A percentile compares a stretch with the other conserved stretches of the same genome.
Evolutionary conservation across 805 yeast genomes (phyloP).

Genomic region (Myxozyma mucilagina): DNA sequence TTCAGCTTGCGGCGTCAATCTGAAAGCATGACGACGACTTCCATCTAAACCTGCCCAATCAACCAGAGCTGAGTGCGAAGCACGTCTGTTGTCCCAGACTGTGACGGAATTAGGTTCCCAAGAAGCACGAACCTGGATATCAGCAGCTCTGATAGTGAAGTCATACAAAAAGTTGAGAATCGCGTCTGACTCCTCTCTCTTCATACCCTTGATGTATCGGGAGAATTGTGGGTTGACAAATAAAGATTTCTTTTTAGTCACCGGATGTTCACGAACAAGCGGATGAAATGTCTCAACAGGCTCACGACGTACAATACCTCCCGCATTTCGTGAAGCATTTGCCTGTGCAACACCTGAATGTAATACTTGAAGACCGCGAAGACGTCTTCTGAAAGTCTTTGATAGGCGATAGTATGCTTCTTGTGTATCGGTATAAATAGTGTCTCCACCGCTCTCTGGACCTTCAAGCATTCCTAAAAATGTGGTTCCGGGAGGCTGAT

Average conservation of each 20-base stretch:
- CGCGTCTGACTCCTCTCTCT: constrained; percentile 66
- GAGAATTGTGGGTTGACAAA: constrained; percentile 50
- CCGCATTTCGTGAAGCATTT: constrained; percentile 51
- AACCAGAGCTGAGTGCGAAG: constrained; percentile 64
- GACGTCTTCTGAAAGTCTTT: constrained; percentile 49
- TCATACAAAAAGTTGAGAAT: constrained; percentile 57
- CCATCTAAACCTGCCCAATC: constrained; percentile 54
- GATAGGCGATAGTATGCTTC: constrained; percentile 57
- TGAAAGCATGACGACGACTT: constrained; percentile 66
- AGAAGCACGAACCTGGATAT: constrained; percentile 66
- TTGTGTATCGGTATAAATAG: constrained; percentile 54
- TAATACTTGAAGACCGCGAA: constrained; percentile 57
- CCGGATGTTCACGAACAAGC: constrained; percentile 63
- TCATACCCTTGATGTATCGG: constrained; percentile 67
- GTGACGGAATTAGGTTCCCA: constrained; percentile 74
- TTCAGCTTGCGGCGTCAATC: constrained; percentile 76
- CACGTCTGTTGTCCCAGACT: constrained; percentile 75
- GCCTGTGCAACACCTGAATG: constrained; percentile 71
- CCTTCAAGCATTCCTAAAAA: constrained; percentile 62
- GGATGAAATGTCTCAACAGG: constrained; percentile 60
- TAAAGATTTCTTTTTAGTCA: constrained; percentile 60
- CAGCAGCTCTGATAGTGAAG: constrained; percentile 55
- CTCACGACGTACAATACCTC: constrained; percentile 51
- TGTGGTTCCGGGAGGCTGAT: constrained; percentile 71
- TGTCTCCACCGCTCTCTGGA: constrained; percentile 55